Percentiles rank a stretch among this genome's conserved stretches.
Conservation (phyloP, 2,329 filamentous ascomycete genomes). For the Trichoderma breve region DNA sequence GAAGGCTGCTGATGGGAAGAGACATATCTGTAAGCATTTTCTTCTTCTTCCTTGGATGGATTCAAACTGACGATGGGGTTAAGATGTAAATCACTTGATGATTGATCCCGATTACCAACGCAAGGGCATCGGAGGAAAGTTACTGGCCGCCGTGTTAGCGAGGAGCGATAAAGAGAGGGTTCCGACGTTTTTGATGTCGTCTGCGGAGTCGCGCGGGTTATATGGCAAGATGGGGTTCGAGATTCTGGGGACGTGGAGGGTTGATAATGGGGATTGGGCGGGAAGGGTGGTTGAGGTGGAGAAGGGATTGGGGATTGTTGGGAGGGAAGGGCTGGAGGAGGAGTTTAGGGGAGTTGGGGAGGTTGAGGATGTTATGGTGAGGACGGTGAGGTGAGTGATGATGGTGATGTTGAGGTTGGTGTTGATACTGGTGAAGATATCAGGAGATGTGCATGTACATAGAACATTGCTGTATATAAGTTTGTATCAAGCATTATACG, state of each 20-base stretch:
- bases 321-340: constrained; percentile 17
- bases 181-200: constrained; percentile 24
- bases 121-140: constrained; percentile 21
- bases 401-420: neutral
- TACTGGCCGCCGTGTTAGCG: constrained; percentile 20
- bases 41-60: neutral
- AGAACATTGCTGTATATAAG: neutral
- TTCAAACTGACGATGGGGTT: neutral
- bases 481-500: neutral
- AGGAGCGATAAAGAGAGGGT: constrained; percentile 19
- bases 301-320: constrained; percentile 12
- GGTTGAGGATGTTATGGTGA: constrained; percentile 24
- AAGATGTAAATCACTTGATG: constrained; percentile 28
- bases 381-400: neutral
- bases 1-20: constrained; percentile 20
- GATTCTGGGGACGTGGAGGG: constrained; percentile 22
- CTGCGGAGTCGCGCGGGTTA: constrained; percentile 24
- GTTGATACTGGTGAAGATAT: no score
- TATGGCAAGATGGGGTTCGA: constrained; percentile 25
- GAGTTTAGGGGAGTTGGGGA: constrained; percentile 23
- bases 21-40: constrained; percentile 23
- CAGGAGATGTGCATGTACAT: neutral
- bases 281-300: constrained; percentile 18
- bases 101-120: constrained; percentile 26
- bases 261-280: constrained; percentile 25